Percentiles rank a stretch among this genome's conserved stretches.
These are phyloP conservation scores for Aspergillus pseudoterreus DNA, from an alignment of 2,329 filamentous ascomycete genomes.

Conservation along the genomic window DNA sequence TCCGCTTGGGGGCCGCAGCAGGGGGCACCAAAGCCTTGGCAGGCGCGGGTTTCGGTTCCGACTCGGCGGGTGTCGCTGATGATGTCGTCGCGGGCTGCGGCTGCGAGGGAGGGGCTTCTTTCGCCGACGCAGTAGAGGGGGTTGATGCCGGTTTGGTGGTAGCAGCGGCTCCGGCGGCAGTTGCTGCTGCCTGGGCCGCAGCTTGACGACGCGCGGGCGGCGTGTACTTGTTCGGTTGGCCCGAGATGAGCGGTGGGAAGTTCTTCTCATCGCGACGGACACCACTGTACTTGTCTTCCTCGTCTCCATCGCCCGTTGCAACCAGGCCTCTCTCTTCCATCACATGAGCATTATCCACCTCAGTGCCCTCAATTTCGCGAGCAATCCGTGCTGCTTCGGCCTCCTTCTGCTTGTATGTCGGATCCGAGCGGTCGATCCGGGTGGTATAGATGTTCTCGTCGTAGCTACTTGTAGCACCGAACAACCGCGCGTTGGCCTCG, in stretches of 20 bases:
- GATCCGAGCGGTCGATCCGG: constrained; percentile 76
- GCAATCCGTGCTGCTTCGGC: constrained; percentile 80
- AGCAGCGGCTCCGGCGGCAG: too few species aligned
- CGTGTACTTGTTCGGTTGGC: constrained; percentile 72
- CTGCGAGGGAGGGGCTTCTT: constrained; percentile 52
- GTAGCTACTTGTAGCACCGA: constrained; percentile 85
- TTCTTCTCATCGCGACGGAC: constrained; percentile 66
- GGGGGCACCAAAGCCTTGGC: constrained; percentile 26
- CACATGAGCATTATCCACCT: constrained; percentile 73
- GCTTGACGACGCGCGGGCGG: constrained; percentile 84
- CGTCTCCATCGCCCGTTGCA: constrained; percentile 66
- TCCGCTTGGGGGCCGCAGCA: constrained; percentile 30
- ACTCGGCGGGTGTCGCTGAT: constrained; percentile 20
- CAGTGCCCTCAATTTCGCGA: constrained; percentile 79
- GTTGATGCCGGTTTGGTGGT: too few species aligned
- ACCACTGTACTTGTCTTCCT: constrained; percentile 96
- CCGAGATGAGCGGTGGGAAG: constrained; percentile 63
- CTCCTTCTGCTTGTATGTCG: constrained; percentile 72
- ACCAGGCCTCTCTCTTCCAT: constrained; percentile 81
- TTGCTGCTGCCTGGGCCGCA: constrained; percentile 60
- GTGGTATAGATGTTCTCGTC: constrained; percentile 96
- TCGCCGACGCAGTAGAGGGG: constrained; percentile 58
- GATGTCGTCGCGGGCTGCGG: constrained; percentile 25
- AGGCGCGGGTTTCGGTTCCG: constrained; percentile 22
- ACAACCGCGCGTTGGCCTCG: constrained; percentile 79